Percentiles rank a stretch among this genome's conserved stretches.
Evolutionary conservation across 768 basidiomycete genomes (phyloP).

Genomic region (Myochromella boudieri): DNA sequence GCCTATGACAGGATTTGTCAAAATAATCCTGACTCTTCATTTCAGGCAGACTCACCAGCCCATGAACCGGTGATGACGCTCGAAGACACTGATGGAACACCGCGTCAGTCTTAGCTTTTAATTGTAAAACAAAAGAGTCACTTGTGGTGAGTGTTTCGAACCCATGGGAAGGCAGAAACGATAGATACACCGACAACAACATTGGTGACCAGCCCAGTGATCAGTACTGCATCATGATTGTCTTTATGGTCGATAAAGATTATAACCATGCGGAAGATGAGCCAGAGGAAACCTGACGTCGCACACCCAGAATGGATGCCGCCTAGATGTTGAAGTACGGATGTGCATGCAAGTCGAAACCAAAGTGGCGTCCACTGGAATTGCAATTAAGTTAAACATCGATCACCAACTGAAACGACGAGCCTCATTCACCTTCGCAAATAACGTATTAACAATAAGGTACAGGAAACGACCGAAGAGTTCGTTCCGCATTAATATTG

Average conservation of each 20-base stretch:
- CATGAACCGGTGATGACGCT: constrained; percentile 79
- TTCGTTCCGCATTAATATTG: constrained; percentile 80
- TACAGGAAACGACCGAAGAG: constrained; percentile 80
- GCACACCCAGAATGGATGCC: constrained; percentile 87
- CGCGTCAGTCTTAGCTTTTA: constrained; percentile 2
- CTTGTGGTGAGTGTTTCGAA: constrained; percentile 83
- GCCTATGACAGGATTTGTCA: constrained; percentile 27
- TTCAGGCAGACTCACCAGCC: constrained; percentile 57
- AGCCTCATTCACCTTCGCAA: constrained; percentile 62
- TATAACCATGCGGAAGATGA: constrained; percentile 58
- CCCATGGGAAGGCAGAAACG: constrained; percentile 72
- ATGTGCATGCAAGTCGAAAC: constrained; percentile 72
- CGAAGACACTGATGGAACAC: constrained; percentile 58
- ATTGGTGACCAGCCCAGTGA: constrained; percentile 61
- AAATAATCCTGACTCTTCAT: not conserved
- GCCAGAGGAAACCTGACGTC: constrained; percentile 71
- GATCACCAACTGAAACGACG: not conserved
- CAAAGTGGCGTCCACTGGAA: constrained; percentile 44
- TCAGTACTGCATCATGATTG: constrained; percentile 56
- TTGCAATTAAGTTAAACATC: constrained; percentile 1
- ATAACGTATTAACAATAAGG: constrained; percentile 65
- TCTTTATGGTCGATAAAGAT: constrained; percentile 50
- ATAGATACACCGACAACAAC: constrained; percentile 60
- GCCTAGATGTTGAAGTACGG: constrained; percentile 74
- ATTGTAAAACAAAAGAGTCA: constrained; percentile 28